Percentiles rank a stretch among this genome's conserved stretches.
phyloP scores from a whole-genome alignment of 176 grass and related monocot species.

The Oryza rufipogon region DNA sequence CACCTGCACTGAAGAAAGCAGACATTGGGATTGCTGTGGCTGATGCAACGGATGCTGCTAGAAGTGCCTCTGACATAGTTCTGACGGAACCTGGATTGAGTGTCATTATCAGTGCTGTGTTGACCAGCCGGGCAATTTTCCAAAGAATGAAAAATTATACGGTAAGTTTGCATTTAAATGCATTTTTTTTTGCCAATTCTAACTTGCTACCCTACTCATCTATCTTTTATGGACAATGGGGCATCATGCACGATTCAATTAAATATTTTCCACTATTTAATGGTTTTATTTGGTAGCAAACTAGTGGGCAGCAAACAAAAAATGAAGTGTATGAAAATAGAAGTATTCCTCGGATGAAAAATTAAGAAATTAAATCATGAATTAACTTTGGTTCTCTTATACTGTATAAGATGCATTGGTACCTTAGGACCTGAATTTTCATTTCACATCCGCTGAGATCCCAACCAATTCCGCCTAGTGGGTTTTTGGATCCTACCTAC shows the following conservation, averaged over 20 bases:
- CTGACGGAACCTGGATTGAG: constrained; percentile 67
- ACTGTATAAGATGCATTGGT: background rate
- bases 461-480: background rate
- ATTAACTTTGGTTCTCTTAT: background rate
- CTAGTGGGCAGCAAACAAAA: background rate
- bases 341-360: background rate
- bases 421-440: background rate
- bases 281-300: background rate
- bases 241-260: background rate
- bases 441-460: background rate
- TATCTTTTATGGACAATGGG: constrained; percentile 8
- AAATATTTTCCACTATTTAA: background rate
- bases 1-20: constrained; percentile 63
- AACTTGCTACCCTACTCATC: constrained; percentile 10
- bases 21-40: constrained; percentile 69
- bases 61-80: constrained; percentile 68
- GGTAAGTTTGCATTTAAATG: constrained; percentile 37
- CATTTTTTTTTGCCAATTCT: background rate
- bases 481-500: background rate
- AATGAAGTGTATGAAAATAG: background rate
- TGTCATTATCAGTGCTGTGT: constrained; percentile 67
- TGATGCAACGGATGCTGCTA: constrained; percentile 67
- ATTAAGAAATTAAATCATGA: background rate
- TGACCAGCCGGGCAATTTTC: constrained; percentile 65
- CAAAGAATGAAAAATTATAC: constrained; percentile 76